These are phyloP conservation scores for Pythium phragmitis DNA, from an alignment of 352 stramenopile genomes.

Conservation along the genomic window DNA sequence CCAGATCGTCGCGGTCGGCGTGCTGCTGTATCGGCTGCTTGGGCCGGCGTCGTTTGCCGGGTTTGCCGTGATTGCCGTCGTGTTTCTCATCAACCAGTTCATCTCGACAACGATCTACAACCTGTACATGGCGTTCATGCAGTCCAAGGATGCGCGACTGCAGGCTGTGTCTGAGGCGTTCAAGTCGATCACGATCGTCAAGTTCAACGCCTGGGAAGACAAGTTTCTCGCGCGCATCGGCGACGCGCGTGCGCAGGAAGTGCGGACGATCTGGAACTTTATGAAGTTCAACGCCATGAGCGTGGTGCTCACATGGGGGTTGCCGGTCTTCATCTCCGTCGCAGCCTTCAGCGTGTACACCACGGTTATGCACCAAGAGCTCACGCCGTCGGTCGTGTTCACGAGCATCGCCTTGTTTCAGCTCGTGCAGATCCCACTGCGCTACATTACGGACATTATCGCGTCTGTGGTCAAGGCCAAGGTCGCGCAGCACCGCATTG, in stretches of 20 bases:
- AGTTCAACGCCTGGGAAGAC: conserved; percentile 90
- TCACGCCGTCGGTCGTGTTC: conserved; percentile 78
- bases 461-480: conserved; percentile 74
- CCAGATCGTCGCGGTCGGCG: conserved; percentile 41
- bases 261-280: conserved; percentile 12
- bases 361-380: conserved; percentile 61
- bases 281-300: conserved; percentile 12
- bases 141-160: conserved; percentile 34
- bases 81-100: conserved; percentile 41
- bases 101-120: conserved; percentile 35
- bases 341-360: conserved; percentile 41
- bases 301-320: conserved; percentile 21
- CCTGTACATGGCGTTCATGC: conserved; percentile 8
- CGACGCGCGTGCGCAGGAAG: conserved; percentile 26
- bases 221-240: conserved; percentile 73
- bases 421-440: conserved; percentile 54
- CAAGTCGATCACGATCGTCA: conserved; percentile 87
- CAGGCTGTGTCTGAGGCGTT: conserved; percentile 54
- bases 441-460: conserved; percentile 39
- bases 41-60: conserved; percentile 40
- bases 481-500: too few species aligned
- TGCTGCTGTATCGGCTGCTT: conserved; percentile 40
- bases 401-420: conserved; percentile 69
- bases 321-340: conserved; percentile 49
- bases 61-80: conserved; percentile 42